Conservation (phyloP, 139 green algal genomes). For the Chlorella sp. region DNA sequence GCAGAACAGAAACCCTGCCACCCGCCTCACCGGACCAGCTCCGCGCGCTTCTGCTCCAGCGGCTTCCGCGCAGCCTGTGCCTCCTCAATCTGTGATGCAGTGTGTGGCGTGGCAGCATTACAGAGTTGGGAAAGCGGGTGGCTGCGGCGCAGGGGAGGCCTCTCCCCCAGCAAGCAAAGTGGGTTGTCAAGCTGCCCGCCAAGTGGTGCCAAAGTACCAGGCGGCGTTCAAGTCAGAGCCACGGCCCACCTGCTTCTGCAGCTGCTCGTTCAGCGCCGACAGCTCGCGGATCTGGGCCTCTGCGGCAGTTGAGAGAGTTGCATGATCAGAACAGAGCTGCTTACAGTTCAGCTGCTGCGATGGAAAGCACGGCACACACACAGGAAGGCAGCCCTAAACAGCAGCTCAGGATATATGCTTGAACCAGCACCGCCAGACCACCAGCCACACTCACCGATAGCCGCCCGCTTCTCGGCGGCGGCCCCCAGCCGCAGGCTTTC, state of each 20-base stretch:
- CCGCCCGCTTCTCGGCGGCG: constrained; percentile 21
- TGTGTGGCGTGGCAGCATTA: too few species aligned
- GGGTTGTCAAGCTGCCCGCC: too few species aligned
- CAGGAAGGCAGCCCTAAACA: not conserved
- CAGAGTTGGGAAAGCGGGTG: too few species aligned
- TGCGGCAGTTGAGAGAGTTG: too few species aligned
- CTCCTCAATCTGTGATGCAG: not conserved
- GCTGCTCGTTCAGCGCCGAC: not conserved
- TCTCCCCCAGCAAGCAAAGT: not conserved
- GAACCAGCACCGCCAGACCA: too few species aligned
- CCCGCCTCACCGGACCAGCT: constrained; percentile 16
- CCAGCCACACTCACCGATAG: constrained; percentile 15
- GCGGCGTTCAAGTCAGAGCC: not conserved
- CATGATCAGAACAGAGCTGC: too few species aligned
- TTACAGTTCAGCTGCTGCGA: too few species aligned
- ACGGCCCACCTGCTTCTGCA: constrained; percentile 6
- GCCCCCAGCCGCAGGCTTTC: constrained; percentile 18
- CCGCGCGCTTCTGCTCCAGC: constrained; percentile 11
- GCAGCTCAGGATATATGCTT: too few species aligned
- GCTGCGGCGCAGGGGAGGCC: too few species aligned
- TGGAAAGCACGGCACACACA: too few species aligned
- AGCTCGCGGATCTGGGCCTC: constrained; percentile 47
- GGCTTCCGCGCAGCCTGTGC: not conserved
- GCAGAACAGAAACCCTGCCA: too few species aligned
- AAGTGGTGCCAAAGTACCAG: too few species aligned